phyloP scores from a whole-genome alignment of 2,329 filamentous ascomycete genomes.

The Dendrostoma leiphaemia region DNA sequence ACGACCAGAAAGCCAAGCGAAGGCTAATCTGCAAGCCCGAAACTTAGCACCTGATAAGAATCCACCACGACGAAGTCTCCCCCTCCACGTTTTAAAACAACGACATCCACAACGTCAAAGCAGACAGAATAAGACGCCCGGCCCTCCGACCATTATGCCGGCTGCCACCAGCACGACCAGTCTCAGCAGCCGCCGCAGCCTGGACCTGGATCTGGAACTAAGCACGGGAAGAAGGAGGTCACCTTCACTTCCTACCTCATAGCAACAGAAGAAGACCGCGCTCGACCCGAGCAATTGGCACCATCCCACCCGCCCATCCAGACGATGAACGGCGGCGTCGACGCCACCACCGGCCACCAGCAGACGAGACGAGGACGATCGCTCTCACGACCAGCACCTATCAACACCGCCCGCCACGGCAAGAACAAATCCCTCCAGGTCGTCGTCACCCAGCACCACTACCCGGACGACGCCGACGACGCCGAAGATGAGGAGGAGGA shows the following conservation, averaged over 20 bases:
- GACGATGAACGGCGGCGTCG: constrained; percentile 18
- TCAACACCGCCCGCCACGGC: too few relatives aligned
- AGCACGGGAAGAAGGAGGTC: not conserved
- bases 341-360: not conserved
- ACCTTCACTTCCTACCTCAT: not conserved
- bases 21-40: not conserved
- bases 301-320: constrained; percentile 2
- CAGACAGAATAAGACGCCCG: too few relatives aligned
- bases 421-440: not conserved
- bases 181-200: constrained; percentile 5
- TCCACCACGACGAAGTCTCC: not conserved
- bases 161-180: constrained; percentile 11
- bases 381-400: not conserved
- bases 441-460: not conserved
- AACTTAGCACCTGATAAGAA: not conserved
- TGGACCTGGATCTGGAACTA: not conserved
- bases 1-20: not conserved
- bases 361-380: not conserved
- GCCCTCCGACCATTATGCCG: constrained; percentile 18
- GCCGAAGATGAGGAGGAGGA: not conserved
- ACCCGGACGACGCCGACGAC: not conserved
- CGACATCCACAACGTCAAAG: not conserved
- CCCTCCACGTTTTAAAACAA: too few relatives aligned
- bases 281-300: too few relatives aligned
- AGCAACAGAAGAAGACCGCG: too few relatives aligned